Evolutionary conservation across 1,284 basidiomycete genomes (phyloP), one percentile per base, ranked within the genome.

Genomic region (Leccinum angustisporum): DNA sequence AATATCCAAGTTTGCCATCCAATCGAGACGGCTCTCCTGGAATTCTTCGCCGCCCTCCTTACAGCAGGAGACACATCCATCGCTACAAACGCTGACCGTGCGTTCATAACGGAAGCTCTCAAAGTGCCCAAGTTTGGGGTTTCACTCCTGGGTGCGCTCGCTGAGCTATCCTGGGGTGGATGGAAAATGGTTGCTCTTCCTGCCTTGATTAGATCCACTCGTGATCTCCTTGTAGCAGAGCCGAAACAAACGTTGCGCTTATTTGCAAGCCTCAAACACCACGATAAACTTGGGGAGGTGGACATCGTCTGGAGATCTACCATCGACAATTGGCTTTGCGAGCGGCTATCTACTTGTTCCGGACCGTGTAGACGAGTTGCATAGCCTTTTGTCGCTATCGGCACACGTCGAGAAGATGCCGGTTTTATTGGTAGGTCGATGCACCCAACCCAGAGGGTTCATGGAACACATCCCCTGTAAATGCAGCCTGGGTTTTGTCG

Each of bases 161-260:
- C 84, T 1, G 86, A 88, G 56, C 71, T 87, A 9, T 80, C 78
- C 1, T 92, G 90, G 88, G 84, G 83, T 36, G 90, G 88, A 2
- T 91, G 90, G 88, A 89, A 84, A 67, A 76, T 85, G 40, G 72
- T 91, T 27, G 86, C 83, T 25, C 70, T 86, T 2, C 86, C 89
- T 1, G 73, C 80, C 16, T 70, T 91, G 25, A 67, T 85, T 27
- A 84, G 84, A 67, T 76, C 78, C 38, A 83, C 83, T 0, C 74
- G 78, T 2, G 78, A 77, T 56, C 67, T 85, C 25, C 70, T 88
- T 13, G 75, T 82, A 25, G 62, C 62, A 3, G 76, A 81, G 50
- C 77, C 82, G 2, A 67, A 70, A 36, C 67, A 71, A 51, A 77
- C 82, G 0, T 67, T 89, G 11, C 77, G 78, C 31, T 76, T 90